Percentiles rank a stretch among this genome's conserved stretches.
Evolutionary conservation across 164 flowering plant genomes (phyloP).

Genomic region (Stephania japonica): DNA sequence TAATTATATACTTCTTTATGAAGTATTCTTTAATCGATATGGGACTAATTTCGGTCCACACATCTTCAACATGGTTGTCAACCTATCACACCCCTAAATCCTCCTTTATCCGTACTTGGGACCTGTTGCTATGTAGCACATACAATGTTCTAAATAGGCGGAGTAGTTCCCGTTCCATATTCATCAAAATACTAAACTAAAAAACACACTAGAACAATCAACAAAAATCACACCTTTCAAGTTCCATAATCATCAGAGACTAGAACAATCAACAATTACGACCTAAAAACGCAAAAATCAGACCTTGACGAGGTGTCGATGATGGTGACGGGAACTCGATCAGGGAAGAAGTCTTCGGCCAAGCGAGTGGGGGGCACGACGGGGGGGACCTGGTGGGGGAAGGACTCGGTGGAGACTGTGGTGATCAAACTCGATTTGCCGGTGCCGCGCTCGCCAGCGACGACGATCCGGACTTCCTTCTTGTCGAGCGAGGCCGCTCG

Average conservation of each 20-base stretch:
- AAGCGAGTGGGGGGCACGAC: conserved; percentile 73
- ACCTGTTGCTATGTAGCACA: too few relatives aligned
- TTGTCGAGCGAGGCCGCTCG: conserved; percentile 21
- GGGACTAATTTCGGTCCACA: too few relatives aligned
- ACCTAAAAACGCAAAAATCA: background rate
- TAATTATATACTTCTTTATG: too few relatives aligned
- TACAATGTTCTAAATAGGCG: too few relatives aligned
- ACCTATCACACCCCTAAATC: too few relatives aligned
- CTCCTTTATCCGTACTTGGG: too few relatives aligned
- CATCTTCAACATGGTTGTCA: too few relatives aligned
- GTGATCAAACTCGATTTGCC: conserved; percentile 80
- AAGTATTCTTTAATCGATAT: too few relatives aligned
- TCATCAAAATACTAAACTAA: too few relatives aligned
- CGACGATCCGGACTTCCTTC: conserved; percentile 58
- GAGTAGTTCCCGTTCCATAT: too few relatives aligned
- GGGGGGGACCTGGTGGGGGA: conserved; percentile 51
- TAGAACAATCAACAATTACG: background rate
- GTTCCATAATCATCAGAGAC: background rate
- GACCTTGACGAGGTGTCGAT: conserved; percentile 79
- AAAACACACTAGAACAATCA: too few relatives aligned
- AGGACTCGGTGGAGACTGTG: conserved; percentile 59
- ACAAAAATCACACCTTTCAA: background rate
- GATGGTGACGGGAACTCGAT: conserved; percentile 67
- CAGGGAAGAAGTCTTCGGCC: conserved; percentile 72
- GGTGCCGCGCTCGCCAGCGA: conserved; percentile 71